These are phyloP conservation scores for Aureococcus anophagefferens DNA, from an alignment of 108 stramenopile species.

Conservation along the genomic window DNA sequence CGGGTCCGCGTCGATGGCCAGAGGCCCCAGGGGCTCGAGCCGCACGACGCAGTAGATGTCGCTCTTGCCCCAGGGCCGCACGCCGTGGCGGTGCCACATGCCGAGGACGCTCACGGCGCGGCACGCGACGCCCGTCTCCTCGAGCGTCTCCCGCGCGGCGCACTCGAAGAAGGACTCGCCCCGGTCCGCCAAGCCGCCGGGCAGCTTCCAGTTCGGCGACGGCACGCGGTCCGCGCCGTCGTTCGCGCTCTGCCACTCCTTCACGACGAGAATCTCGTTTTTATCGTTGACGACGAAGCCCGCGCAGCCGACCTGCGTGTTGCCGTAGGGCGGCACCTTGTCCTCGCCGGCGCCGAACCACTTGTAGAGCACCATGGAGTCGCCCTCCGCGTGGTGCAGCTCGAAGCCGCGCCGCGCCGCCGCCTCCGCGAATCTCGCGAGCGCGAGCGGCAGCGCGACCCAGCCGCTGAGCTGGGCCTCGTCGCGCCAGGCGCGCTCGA, in stretches of 20 bases:
- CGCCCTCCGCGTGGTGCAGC: slow-evolving; percentile 22
- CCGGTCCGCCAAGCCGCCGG: slow-evolving; percentile 64
- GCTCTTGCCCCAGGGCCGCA: neutral
- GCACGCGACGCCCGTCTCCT: slow-evolving; percentile 72
- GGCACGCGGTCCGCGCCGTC: slow-evolving; percentile 1
- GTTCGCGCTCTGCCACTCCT: neutral
- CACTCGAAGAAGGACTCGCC: slow-evolving; percentile 68
- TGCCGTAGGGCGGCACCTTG: slow-evolving; percentile 15
- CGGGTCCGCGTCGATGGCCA: neutral
- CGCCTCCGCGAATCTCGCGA: neutral
- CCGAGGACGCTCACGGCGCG: slow-evolving; percentile 53
- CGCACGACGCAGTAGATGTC: slow-evolving; percentile 2
- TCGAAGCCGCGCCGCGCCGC: slow-evolving; percentile 19
- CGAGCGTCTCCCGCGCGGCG: slow-evolving; percentile 65
- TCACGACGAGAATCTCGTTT: slow-evolving; percentile 14
- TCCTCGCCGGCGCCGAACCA: slow-evolving; percentile 2
- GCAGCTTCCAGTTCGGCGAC: slow-evolving; percentile 58
- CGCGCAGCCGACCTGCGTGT: slow-evolving; percentile 9
- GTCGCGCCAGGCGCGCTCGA: neutral
- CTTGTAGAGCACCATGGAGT: slow-evolving; percentile 8
- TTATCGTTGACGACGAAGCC: slow-evolving; percentile 14
- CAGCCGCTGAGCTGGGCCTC: slow-evolving; percentile 6
- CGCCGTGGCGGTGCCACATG: slow-evolving; percentile 67
- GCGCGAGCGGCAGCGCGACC: neutral
- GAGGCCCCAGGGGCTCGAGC: neutral